Conservation (phyloP, 1,284 basidiomycete genomes). For the Rhizopogon parksii region DNA sequence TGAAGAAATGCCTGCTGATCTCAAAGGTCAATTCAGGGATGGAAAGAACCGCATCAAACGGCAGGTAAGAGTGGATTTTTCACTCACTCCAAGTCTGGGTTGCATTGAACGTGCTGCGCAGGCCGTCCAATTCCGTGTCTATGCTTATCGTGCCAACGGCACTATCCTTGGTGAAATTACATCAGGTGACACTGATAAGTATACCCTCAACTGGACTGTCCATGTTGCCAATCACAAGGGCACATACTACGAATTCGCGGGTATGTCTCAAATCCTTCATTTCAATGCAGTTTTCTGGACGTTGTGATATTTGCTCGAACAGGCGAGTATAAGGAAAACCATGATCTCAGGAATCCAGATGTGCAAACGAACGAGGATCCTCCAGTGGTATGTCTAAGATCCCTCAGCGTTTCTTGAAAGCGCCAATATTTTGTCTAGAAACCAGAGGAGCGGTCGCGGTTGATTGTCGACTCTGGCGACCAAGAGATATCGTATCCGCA, state of each 20-base stretch:
- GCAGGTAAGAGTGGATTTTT: constrained; percentile 10
- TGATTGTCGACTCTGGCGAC: neutral
- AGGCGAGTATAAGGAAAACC: constrained; percentile 5
- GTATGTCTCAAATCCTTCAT: neutral
- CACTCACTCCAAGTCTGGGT: neutral
- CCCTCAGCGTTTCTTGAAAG: neutral
- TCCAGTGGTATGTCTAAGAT: neutral
- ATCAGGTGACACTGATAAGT: constrained; percentile 6
- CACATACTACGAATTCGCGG: constrained; percentile 6
- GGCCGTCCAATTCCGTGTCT: constrained; percentile 21
- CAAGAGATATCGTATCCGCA: neutral
- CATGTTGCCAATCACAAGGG: constrained; percentile 23
- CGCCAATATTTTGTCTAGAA: neutral
- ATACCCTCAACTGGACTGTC: constrained; percentile 17
- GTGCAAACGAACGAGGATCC: neutral
- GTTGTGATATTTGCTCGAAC: neutral
- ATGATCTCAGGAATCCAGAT: constrained; percentile 5
- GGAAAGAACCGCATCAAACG: constrained; percentile 14
- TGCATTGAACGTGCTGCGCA: neutral
- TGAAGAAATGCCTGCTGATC: constrained; percentile 5
- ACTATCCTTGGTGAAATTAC: constrained; percentile 18
- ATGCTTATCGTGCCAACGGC: constrained; percentile 15
- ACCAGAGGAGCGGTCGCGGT: neutral
- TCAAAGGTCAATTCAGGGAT: constrained; percentile 14
- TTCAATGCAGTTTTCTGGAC: neutral